Percentiles rank a stretch among this genome's conserved stretches.
These are phyloP conservation scores for Rhynchosporium graminicola DNA, from an alignment of 2,329 filamentous ascomycete genomes.

Conservation along the genomic window DNA sequence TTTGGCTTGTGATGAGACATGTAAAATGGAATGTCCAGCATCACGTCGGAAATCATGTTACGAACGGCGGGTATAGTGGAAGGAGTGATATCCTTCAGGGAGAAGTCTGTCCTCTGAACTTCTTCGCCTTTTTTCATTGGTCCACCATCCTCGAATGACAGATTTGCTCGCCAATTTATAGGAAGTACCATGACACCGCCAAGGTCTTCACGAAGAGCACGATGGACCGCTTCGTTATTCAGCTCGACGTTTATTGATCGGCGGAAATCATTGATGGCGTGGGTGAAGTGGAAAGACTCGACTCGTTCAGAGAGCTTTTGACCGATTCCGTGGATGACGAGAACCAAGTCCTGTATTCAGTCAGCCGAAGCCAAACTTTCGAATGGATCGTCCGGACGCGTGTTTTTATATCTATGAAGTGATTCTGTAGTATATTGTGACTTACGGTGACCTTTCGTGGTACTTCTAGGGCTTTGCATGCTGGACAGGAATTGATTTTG, in stretches of 20 bases:
- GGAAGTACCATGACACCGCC: slow-evolving; percentile 93
- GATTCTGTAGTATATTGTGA: background rate
- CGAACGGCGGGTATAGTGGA: slow-evolving; percentile 89
- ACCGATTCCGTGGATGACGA: slow-evolving; percentile 94
- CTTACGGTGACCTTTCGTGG: slow-evolving; percentile 64
- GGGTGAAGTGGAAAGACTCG: slow-evolving; percentile 96
- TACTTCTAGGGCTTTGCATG: slow-evolving; percentile 64
- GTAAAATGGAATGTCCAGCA: slow-evolving; percentile 98
- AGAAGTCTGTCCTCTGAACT: slow-evolving; percentile 57
- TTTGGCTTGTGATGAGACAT: slow-evolving; percentile 94
- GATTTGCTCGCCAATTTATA: slow-evolving; percentile 86
- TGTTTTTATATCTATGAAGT: background rate
- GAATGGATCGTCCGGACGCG: background rate
- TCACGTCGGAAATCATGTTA: slow-evolving; percentile 92
- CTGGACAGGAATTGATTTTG: slow-evolving; percentile 46
- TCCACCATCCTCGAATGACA: slow-evolving; percentile 83
- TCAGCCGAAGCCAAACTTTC: background rate
- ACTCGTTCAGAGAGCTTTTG: slow-evolving; percentile 94
- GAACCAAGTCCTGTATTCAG: slow-evolving; percentile 63
- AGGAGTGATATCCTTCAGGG: slow-evolving; percentile 87
- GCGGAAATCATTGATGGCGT: slow-evolving; percentile 89
- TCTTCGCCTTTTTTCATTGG: slow-evolving; percentile 57
- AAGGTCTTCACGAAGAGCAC: slow-evolving; percentile 72
- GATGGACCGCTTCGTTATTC: slow-evolving; percentile 70
- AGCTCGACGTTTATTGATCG: slow-evolving; percentile 85